Conservation (phyloP, 2,329 filamentous ascomycete species). For the Raffaelea ambrosiae region DNA sequence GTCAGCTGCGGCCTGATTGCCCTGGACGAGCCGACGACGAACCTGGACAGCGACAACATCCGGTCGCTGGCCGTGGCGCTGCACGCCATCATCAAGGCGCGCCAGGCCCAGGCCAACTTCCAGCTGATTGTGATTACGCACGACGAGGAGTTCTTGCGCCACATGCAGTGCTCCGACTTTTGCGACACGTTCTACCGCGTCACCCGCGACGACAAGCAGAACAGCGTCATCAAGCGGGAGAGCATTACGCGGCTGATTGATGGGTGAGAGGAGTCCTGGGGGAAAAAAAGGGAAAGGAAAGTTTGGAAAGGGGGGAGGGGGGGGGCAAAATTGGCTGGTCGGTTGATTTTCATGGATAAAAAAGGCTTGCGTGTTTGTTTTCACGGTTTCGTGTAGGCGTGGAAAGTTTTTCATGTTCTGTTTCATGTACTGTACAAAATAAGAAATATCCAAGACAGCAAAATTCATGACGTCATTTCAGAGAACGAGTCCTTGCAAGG, state of each 20-base stretch:
- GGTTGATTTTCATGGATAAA: too few species aligned
- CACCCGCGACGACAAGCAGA: constrained; percentile 72
- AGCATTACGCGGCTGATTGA: constrained; percentile 44
- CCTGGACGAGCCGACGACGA: constrained; percentile 95
- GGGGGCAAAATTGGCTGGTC: too few species aligned
- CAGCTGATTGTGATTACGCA: constrained; percentile 98
- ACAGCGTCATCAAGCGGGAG: constrained; percentile 73
- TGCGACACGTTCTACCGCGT: constrained; percentile 89
- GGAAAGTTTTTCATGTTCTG: background rate
- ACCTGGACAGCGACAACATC: constrained; percentile 93
- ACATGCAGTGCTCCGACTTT: constrained; percentile 93
- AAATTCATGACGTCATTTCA: background rate
- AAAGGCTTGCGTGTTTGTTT: too few species aligned
- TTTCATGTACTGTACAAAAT: background rate
- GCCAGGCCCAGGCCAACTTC: constrained; percentile 85
- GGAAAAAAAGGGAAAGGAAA: background rate
- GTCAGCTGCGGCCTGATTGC: constrained; percentile 94
- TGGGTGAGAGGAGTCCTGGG: too few species aligned
- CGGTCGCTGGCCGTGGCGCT: constrained; percentile 76
- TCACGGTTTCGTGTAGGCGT: too few species aligned
- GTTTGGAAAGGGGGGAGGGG: background rate
- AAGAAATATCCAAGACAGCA: background rate
- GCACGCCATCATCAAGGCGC: constrained; percentile 75
- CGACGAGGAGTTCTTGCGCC: constrained; percentile 88
- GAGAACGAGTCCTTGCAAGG: too few species aligned